Base-by-base conservation (phyloP, 495 filamentous ascomycete species). In the Letharia lupina region DNA sequence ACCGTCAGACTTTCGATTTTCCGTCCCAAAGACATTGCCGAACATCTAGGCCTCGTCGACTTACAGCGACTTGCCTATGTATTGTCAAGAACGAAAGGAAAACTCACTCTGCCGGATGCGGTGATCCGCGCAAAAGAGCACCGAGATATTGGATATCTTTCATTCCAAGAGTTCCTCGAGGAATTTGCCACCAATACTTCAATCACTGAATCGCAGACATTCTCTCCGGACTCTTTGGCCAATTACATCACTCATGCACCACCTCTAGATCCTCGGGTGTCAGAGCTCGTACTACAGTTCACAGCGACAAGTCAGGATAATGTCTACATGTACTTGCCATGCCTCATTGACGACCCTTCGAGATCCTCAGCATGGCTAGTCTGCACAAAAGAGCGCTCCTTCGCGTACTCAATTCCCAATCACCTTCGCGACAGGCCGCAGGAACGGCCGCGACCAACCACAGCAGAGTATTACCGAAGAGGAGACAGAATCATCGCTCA, bases 351-450 rank as follows among this genome's bases (percentile, higher is more conserved):
- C 65, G 85, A 81, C 66, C 82, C 82, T 45, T 62, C 76, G 9
- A 78, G 84, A 47, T 79, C 79, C 47, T 89, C 84, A 67, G 84
- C 86, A 5, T 93, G 89, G 89, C 79, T 79, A 62, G 67, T 79
- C 16, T 86, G 86, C 62, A 80, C 78, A 18, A 33, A 60, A 0
- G 73, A 84, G 41, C 78, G 89, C 23, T 71, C 75, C 31, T 69
- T 91, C 35, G 87, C 80, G 1, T 92, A 91, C 68, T 80, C 81
- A 0, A 59, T 84, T 9, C 42, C 42, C 42, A 44, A 15, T 18
- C 42, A 44, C 12, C 41, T 69, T 88, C 74, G 77, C 8, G 65
- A 73, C 33, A 65, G 75, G 11, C 28, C 59, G 9, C 13, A 60
- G 31, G 60, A 72, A 37, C 70, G 65, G 44, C 69, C 64, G 12